A percentile compares a stretch with the other conserved stretches of the same genome.
Conservation (phyloP, 2,329 filamentous ascomycete genomes). For the Leptodontidium sp. region DNA sequence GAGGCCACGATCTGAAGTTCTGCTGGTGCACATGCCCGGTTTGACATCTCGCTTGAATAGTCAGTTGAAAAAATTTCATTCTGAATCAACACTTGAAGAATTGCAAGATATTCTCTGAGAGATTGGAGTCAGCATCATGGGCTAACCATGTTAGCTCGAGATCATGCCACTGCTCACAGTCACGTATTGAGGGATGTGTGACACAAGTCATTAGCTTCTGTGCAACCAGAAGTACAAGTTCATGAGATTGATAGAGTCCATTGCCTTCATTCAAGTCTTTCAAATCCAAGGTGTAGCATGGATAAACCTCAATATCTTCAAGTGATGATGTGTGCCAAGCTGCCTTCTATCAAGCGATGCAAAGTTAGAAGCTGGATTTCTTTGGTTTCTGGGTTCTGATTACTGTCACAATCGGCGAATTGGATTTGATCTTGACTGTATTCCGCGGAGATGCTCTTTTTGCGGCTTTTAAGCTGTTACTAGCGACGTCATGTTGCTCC, state of each 20-base stretch:
- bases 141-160: background rate
- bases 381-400: background rate
- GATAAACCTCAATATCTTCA: background rate
- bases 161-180: background rate
- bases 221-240: background rate
- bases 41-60: background rate
- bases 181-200: background rate
- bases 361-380: background rate
- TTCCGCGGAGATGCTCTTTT: slow-evolving; percentile 2
- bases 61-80: no score
- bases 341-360: background rate
- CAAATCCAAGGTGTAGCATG: background rate
- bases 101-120: no score
- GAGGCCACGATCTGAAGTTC: background rate
- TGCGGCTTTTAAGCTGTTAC: background rate
- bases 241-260: background rate
- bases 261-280: background rate
- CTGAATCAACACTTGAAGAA: no score
- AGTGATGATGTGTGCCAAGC: background rate
- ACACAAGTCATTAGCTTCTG: background rate
- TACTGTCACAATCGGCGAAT: no score
- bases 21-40: background rate
- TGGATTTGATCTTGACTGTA: background rate
- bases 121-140: background rate
- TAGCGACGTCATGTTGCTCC: background rate